A percentile compares a stretch with the other conserved stretches of the same genome.
phyloP scores from a whole-genome alignment of 352 stramenopile species.

The Phytophthora parvispora region DNA sequence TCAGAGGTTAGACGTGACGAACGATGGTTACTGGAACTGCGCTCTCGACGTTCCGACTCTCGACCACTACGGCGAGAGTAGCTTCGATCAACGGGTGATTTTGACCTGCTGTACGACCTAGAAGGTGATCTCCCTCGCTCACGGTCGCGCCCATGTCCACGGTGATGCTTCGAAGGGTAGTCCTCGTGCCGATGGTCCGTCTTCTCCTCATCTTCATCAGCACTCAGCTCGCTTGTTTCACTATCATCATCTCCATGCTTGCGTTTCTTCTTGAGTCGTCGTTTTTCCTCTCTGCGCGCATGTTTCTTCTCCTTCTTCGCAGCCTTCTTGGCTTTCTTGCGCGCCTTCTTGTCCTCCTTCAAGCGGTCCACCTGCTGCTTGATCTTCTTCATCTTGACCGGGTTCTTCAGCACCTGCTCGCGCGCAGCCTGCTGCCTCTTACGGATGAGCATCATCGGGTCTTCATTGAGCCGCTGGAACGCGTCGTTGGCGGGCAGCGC shows the following conservation, averaged over 20 bases:
- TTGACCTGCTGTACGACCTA: slow-evolving; percentile 23
- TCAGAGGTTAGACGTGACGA: slow-evolving; percentile 1
- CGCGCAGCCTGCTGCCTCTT: slow-evolving; percentile 81
- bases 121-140: slow-evolving; percentile 21
- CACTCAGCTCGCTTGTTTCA: slow-evolving; percentile 19
- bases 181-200: slow-evolving; percentile 2
- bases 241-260: slow-evolving; percentile 39
- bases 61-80: neutral
- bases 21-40: slow-evolving; percentile 4
- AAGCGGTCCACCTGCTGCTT: slow-evolving; percentile 84
- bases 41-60: slow-evolving; percentile 11
- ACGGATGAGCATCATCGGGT: slow-evolving; percentile 98
- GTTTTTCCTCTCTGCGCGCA: slow-evolving; percentile 42
- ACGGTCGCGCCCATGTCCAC: slow-evolving; percentile 3
- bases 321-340: slow-evolving; percentile 77
- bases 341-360: slow-evolving; percentile 80
- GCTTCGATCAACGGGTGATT: slow-evolving; percentile 11
- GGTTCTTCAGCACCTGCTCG: slow-evolving; percentile 91
- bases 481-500: slow-evolving; percentile 86
- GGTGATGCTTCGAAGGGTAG: slow-evolving; percentile 16
- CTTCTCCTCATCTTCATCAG: slow-evolving; percentile 28
- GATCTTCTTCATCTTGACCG: slow-evolving; percentile 93
- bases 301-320: slow-evolving; percentile 78
- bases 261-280: slow-evolving; percentile 52
- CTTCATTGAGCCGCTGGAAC: slow-evolving; percentile 95